phyloP scores from a whole-genome alignment of 192 early-diverging fungal genomes.

The Ramicandelaber brevisporus region DNA sequence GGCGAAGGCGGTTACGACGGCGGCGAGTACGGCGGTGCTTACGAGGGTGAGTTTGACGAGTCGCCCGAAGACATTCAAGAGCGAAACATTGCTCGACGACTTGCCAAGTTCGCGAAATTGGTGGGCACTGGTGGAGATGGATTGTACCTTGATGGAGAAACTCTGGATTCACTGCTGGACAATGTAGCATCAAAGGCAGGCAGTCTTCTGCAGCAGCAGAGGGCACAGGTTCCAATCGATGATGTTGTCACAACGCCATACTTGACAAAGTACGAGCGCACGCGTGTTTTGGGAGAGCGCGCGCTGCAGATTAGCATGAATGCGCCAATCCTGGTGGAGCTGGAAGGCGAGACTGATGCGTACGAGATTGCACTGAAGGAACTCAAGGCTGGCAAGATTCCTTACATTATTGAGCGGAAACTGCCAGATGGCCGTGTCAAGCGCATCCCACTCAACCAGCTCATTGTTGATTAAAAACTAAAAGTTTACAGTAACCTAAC shows the following conservation, averaged over 20 bases:
- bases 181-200: conserved; percentile 8
- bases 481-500: too few relatives aligned
- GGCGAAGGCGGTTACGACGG: too few relatives aligned
- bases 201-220: conserved; percentile 14
- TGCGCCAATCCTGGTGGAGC: conserved; percentile 91
- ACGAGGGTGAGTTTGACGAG: too few relatives aligned
- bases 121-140: background rate
- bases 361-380: conserved; percentile 88
- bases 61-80: too few relatives aligned
- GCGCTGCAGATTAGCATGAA: conserved; percentile 96
- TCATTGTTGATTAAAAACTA: conserved; percentile 38
- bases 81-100: background rate
- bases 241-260: conserved; percentile 95
- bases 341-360: conserved; percentile 82
- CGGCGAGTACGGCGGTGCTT: too few relatives aligned
- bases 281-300: conserved; percentile 65
- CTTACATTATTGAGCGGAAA: conserved; percentile 74
- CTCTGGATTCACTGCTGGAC: conserved; percentile 9
- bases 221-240: too few relatives aligned
- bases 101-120: background rate
- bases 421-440: conserved; percentile 84
- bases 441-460: conserved; percentile 79
- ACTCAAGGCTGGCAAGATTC: conserved; percentile 74
- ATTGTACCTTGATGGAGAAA: conserved; percentile 1
- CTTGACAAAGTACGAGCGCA: conserved; percentile 97